Evolutionary conservation across 2,329 filamentous ascomycete species (phyloP).

Genomic region (Trichophyton mentagrophytes): DNA sequence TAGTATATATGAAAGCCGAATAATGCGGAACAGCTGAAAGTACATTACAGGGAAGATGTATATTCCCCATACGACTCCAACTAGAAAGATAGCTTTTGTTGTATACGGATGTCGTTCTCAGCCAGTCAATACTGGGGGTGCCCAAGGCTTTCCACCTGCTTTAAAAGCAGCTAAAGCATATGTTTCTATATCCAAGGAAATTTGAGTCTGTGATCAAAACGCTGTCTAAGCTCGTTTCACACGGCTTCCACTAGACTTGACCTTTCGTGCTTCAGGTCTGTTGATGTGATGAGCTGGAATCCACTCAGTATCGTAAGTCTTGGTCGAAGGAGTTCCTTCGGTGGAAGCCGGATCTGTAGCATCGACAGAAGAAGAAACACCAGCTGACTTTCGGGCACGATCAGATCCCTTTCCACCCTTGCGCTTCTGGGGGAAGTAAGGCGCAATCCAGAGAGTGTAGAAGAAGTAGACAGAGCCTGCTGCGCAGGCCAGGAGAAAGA

Average conservation of each 20-base stretch:
- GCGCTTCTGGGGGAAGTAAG: constrained; percentile 79
- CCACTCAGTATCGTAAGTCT: constrained; percentile 84
- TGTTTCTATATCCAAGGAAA: neutral
- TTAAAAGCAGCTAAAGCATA: neutral
- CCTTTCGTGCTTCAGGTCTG: constrained; percentile 57
- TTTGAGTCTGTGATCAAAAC: neutral
- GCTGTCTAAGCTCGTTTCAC: constrained; percentile 9
- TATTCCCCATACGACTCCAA: neutral
- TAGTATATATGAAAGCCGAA: neutral
- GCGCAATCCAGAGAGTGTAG: constrained; percentile 95
- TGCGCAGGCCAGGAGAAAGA: constrained; percentile 71
- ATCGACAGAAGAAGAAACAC: constrained; percentile 56
- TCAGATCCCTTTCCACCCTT: constrained; percentile 50
- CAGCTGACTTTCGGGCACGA: constrained; percentile 48
- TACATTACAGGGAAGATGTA: neutral
- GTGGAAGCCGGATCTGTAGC: constrained; percentile 48
- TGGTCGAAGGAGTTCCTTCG: constrained; percentile 57
- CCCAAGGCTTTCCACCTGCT: neutral
- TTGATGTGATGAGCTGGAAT: constrained; percentile 83
- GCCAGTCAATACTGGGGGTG: no score
- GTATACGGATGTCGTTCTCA: neutral
- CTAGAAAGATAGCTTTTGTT: neutral
- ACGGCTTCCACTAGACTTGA: constrained; percentile 34
- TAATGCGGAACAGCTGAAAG: neutral
- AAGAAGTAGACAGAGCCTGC: constrained; percentile 81